phyloP scores from a whole-genome alignment of 192 early-diverging fungal species.

The Lunasporangiospora selenospora region DNA sequence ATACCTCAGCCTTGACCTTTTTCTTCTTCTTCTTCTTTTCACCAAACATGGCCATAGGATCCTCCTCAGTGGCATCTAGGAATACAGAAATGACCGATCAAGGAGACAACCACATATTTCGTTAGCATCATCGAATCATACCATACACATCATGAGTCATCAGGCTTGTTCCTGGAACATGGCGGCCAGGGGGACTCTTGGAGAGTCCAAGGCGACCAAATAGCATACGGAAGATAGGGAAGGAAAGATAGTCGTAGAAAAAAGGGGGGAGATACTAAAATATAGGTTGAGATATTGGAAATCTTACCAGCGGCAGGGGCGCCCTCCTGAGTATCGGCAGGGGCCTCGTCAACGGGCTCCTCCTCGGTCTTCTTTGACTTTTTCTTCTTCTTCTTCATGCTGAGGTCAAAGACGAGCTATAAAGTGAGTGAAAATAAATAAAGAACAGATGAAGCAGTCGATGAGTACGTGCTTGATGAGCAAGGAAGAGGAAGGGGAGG shows the following conservation, averaged over 20 bases:
- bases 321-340: constrained; percentile 11
- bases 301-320: constrained; percentile 18
- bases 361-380: constrained; percentile 42
- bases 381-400: constrained; percentile 70
- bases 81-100: too few species aligned
- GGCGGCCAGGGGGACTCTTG: too few species aligned
- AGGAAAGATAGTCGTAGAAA: neutral
- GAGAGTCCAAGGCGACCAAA: too few species aligned
- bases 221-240: neutral
- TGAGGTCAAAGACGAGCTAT: constrained; percentile 54
- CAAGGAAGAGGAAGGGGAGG: too few species aligned
- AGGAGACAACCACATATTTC: too few species aligned
- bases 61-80: constrained; percentile 54
- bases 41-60: constrained; percentile 73
- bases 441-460: neutral
- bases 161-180: too few species aligned
- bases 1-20: constrained; percentile 64
- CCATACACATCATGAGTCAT: too few species aligned
- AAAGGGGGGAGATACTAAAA: too few species aligned
- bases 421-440: constrained; percentile 8
- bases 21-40: constrained; percentile 93
- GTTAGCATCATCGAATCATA: too few species aligned
- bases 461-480: too few species aligned
- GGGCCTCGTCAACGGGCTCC: constrained; percentile 49
- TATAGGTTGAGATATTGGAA: too few species aligned